Evolutionary conservation across 2,329 filamentous ascomycete species (phyloP), one percentile per base, ranked within the genome.

Genomic region (Pseudofabraea citricarpa): DNA sequence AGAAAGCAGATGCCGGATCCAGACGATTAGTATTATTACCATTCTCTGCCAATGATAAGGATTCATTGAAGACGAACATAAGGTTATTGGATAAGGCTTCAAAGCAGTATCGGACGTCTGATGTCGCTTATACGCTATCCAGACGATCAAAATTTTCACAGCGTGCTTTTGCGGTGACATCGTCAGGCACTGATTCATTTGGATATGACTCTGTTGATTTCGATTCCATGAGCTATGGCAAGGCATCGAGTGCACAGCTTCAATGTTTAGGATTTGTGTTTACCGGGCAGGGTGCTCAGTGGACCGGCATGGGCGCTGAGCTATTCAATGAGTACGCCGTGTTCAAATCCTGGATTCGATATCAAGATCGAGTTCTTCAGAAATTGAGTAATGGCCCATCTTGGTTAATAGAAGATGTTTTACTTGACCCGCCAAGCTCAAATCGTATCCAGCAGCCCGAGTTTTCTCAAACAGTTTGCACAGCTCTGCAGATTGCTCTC

Each of bases 271-370:
- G 21, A 8, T 54, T 52, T 35, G 49, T 58, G 4, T 61, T 61
- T 43, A 57, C 56, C 12, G 58, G 58, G 18, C 58, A 61, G 27
- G 57, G 58, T 13, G 54, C 56, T 4, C 56, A 60, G 44, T 60
- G 56, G 55, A 18, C 40, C 8, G 16, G 41, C 13, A 60, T 60
- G 57, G 57, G 56, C 5, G 43, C 43, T n/a, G 48, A 52, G 16
- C 35, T 59, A n/a, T 48, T 44, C 23, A n/a, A n/a, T n/a, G 37
- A 13, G 20, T 45, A 35, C 23, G 41, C 40, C 15, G 26, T 19
- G 1, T 43, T 27, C 16, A 31, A 36, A 20, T 9, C 7, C 16
- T 16, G 31, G 23, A 31, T 48, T 16, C 5, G 29, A 13, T 20
- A 38, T 16, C 10, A 40, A n/a, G 44, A 49, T 32, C 23, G 18